Base-by-base conservation (phyloP, 2,329 filamentous ascomycete genomes). In the Claviceps humidiphila region DNA sequence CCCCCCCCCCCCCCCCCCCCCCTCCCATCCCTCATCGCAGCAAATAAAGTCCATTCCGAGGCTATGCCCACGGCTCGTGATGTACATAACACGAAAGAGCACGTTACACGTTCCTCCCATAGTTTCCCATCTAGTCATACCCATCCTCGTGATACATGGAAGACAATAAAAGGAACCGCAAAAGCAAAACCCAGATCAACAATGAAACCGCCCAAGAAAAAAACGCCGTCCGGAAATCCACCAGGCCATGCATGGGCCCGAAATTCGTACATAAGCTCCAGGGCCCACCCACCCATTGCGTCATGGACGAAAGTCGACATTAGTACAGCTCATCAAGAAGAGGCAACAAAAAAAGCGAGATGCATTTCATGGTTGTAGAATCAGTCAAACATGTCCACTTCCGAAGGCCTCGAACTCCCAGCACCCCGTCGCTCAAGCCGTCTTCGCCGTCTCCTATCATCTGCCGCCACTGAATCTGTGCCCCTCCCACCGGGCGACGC, bases 401-500 rank as follows among this genome's bases (percentile, higher is more conserved):
- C 65, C 2, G 61, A 60, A 44, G 64, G 67, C 46, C 64, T 57
- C 34, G 58, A 58, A 53, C 62, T 69, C 64, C 59, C 70, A 57
- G 58, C 71, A 66, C 64, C 68, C 58, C 80, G 61, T 54, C 71
- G 70, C 64, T 84, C 80, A 55, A 74, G 62, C 57, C 80, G 70
- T 58, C 80, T 72, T 61, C 80, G 68, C 55, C 77, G 68, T 57
- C 77, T 63, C 56, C 80, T 68, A 53, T 76, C 74, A 53, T 82
- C 74, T 5, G 76, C 77, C 2, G 63, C 63, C 2, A 51, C 58
- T 17, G 66, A 64, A 26, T 64, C 64, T 14, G 59, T 59, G 34
- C 55, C 66, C 43, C 64, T 66, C n/a, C 64, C 71, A 50, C 68
- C 69, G 1, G 72, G 69, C 11, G 72, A 71, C 24, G 71, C 70